Evolutionary conservation across 2,329 filamentous ascomycete species (phyloP), one percentile per base, ranked within the genome.

Genomic region (Pestalotiopsis sp.): DNA sequence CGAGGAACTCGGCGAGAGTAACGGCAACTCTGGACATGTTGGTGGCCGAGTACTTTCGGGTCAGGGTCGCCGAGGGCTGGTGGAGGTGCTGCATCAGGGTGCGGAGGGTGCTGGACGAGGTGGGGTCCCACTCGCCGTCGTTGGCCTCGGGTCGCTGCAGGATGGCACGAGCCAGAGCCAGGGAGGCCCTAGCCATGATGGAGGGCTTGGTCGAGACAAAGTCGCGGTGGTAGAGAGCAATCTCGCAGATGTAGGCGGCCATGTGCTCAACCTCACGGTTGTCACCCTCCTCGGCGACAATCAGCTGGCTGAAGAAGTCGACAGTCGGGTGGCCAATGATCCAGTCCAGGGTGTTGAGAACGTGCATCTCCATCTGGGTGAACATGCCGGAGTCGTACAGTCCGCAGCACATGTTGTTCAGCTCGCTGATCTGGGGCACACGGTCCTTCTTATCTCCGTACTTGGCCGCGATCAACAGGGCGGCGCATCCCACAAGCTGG

Each of bases 311-410:
- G 83, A 98, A 99, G 80, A 92, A 93, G 81, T 98, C 95, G 73
- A 98, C 93, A 36, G 96, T 98, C 1, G 96, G 95, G 82, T 98
- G 95, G 67, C 96, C 96, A 74, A 99, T 93, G 73, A 92, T 90
- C 96, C 96, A 99, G 80, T 97, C 94, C 69, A 99, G 88, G 1
- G 96, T 99, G 83, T 98, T 97, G 75, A 99, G 88, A 49, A 99
- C 95, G 81, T 99, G 96, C 95, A 97, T 98, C 84, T 99, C 96
- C 96, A 99, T 99, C 82, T 99, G 96, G 12, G 95, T 95, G 84
- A 99, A 99, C 96, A 99, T 99, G 83, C 97, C 95, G 64, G 97
- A 94, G 77, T 99, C 96, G 83, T 99, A 99, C 52, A 98, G 88
- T 49, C 93, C 95, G 83, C 96, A 98, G 88, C 96, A 99, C 96